Evolutionary conservation across 257 asterid genomes (phyloP).

Genomic region (Capsicum chinense): DNA sequence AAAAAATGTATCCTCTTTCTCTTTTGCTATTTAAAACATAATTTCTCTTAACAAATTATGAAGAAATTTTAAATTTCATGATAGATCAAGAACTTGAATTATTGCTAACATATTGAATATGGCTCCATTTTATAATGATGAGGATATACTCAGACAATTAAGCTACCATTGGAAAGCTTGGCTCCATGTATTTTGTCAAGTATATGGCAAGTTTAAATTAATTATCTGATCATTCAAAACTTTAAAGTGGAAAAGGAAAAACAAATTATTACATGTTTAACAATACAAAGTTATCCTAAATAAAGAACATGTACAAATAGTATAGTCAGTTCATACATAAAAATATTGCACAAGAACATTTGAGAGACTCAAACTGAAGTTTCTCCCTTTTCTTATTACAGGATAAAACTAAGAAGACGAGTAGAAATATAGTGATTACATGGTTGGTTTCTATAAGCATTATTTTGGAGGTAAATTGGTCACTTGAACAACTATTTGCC

Average conservation of each 20-base stretch:
- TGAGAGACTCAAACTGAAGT: not conserved
- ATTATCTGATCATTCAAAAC: not conserved
- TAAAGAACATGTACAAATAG: not conserved
- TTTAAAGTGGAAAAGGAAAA: not conserved
- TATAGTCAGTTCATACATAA: not conserved
- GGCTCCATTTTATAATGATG: not conserved
- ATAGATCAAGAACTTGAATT: conserved; percentile 5
- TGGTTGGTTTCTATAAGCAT: not conserved
- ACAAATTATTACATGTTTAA: not conserved
- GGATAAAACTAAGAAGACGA: not conserved
- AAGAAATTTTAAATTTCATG: not conserved
- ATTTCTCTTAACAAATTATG: not conserved
- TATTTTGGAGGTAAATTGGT: not conserved
- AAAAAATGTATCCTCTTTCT: not conserved
- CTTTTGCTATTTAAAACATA: not conserved
- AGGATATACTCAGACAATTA: not conserved
- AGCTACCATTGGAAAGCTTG: not conserved
- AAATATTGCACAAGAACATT: not conserved
- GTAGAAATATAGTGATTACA: not conserved
- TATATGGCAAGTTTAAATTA: not conserved
- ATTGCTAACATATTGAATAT: not conserved
- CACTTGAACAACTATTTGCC: not conserved
- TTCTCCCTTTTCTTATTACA: not conserved
- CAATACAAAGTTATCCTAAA: not conserved
- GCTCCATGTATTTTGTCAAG: not conserved